Base-by-base conservation (phyloP, 768 basidiomycete genomes). In the Sporobolomyces pararoseus region DNA sequence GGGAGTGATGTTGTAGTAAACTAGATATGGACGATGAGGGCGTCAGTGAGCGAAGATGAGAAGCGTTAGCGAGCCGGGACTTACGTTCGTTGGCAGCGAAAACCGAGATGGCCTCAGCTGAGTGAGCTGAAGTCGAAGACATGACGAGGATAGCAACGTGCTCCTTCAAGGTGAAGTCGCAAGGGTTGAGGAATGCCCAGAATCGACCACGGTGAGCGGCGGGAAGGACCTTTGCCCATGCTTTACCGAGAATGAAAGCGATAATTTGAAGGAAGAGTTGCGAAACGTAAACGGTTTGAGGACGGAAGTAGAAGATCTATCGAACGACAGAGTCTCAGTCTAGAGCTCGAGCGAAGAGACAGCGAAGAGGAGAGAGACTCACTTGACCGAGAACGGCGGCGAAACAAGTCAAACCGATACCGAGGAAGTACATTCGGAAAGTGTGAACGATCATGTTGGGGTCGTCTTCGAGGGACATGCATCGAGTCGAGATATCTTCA, bases 241-340 rank as follows among this genome's bases (percentile, higher is more conserved):
- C 35, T 32, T 75, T 65, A 27, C 75, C 77, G 34, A 78, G 63
- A 66, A 77, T 73, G 65, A 74, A 76, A 31, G 77, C 71, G 49
- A 79, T 67, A 51, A 78, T 72, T n/a, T 76, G 55, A 5, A 79
- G 69, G 77, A 79, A 79, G 25, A 77, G 74, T 47, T 74, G 68
- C 23, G 75, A 75, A 57, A 76, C 77, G 44, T 44, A 58, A 51
- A 71, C 50, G 32, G 75, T 72, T 54, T 75, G 73, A 21, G 77
- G 77, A 55, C 78, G 77, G 75, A 79, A 79, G 67, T 85, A 85
- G 82, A 84, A 77, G 50, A 77, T 78, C 66, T 79, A 80, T 23
- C 39, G 39, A 5, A n/a, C n/a, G n/a, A n/a, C n/a, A n/a, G n/a
- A n/a, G n/a, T n/a, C 19, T 6, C 16, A 52, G 27, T n/a, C 9